Evolutionary conservation across 2,329 filamentous ascomycete species (phyloP).

Genomic region (Ophiocordyceps camponoti-floridani): DNA sequence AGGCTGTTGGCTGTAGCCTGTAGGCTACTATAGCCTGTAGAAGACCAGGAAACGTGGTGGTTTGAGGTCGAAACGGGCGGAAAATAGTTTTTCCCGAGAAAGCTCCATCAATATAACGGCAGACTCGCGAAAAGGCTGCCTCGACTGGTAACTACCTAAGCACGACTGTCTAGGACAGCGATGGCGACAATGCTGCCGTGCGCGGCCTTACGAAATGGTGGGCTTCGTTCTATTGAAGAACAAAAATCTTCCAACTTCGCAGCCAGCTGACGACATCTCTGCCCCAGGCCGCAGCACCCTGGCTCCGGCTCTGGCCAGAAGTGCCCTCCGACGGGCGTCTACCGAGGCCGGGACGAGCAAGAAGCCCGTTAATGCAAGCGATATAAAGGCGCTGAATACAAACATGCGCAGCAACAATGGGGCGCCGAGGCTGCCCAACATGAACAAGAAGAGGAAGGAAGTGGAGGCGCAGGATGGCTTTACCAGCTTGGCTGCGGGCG

Average conservation of each 20-base stretch:
- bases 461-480: conserved; percentile 14
- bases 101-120: background rate
- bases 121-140: conserved; percentile 4
- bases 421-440: conserved; percentile 8
- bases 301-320: conserved; percentile 22
- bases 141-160: too few relatives aligned
- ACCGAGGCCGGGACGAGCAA: conserved; percentile 10
- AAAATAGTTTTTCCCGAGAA: background rate
- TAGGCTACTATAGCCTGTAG: too few relatives aligned
- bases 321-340: conserved; percentile 14
- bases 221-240: conserved; percentile 5
- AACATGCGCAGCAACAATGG: background rate
- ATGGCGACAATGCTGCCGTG: conserved; percentile 38
- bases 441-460: conserved; percentile 16
- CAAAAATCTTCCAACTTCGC: background rate
- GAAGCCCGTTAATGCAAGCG: too few relatives aligned
- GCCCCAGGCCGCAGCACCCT: conserved; percentile 33
- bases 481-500: conserved; percentile 16
- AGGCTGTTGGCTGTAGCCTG: too few relatives aligned
- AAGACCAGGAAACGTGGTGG: too few relatives aligned
- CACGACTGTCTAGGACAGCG: conserved; percentile 5
- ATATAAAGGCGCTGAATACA: too few relatives aligned
- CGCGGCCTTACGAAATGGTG: conserved; percentile 35
- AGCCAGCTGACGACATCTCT: background rate
- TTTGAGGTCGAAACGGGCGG: background rate